A percentile compares a stretch with the other conserved stretches of the same genome.
Evolutionary conservation across 345 rosid genomes (phyloP).

Genomic region (Citrus sinensis): DNA sequence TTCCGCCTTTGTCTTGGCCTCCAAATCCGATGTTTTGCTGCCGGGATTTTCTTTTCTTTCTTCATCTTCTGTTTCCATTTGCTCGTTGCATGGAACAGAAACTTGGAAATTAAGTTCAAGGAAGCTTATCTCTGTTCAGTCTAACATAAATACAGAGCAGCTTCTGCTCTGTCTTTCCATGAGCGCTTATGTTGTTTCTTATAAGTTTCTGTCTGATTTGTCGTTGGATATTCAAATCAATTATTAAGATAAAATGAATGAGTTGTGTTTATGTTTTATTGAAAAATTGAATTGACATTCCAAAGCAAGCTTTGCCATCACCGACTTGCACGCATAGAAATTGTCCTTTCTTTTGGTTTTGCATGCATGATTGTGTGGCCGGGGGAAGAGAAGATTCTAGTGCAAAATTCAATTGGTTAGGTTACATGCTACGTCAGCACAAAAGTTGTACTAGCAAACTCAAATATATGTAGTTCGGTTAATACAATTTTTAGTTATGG

Average conservation of each 20-base stretch:
- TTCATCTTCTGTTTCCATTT: constrained; percentile 8
- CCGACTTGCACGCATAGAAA: neutral
- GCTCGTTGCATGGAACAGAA: neutral
- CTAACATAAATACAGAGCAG: neutral
- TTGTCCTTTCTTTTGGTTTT: constrained; percentile 20
- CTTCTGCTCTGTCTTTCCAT: neutral
- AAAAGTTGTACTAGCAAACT: too few relatives aligned
- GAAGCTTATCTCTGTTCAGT: neutral
- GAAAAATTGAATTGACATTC: neutral
- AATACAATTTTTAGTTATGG: too few relatives aligned
- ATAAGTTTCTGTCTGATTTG: neutral
- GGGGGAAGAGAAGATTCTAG: neutral
- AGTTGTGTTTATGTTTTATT: neutral
- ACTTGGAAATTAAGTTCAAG: neutral
- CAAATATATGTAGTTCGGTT: too few relatives aligned
- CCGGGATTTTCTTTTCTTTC: constrained; percentile 1
- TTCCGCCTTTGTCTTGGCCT: constrained; percentile 34
- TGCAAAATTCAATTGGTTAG: too few relatives aligned
- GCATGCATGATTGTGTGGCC: constrained; percentile 20
- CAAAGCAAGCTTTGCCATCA: constrained; percentile 16
- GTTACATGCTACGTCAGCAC: too few relatives aligned
- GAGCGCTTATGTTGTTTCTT: neutral
- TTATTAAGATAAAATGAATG: neutral
- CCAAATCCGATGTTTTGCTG: neutral
- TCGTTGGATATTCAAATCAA: neutral